Evolutionary conservation across 2,329 filamentous ascomycete genomes (phyloP), one percentile per base, ranked within the genome.

Genomic region (Emydomyces testavorans): DNA sequence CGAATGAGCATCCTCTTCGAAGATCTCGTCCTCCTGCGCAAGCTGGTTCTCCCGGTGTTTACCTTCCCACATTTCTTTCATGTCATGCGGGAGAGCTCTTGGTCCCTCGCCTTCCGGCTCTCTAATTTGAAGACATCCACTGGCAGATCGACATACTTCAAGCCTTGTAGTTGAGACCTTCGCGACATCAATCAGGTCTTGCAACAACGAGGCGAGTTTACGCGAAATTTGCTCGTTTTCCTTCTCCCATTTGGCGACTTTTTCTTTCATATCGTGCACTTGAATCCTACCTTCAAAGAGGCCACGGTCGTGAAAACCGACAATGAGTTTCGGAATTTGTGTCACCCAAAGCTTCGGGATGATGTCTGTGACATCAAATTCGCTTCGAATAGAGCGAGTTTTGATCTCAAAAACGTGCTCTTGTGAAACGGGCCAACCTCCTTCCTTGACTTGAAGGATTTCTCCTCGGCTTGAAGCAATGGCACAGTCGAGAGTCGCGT

Each of bases 271-370:
- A 26, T 43, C 40, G 13, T 43, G 11, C n/a, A 43, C 15, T n/a
- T 24, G 16, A n/a, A 43, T n/a, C n/a, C n/a, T 32, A n/a, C 31
- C 35, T n/a, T n/a, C 35, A 37, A 37, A 37, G 15, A 37, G 20
- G n/a, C 35, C 35, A n/a, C 35, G 35, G 10, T n/a, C 11, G 16
- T 37, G 35, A 6, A 37, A 37, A 7, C 35, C 74, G 18, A 76
- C 54, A 24, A 77, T 59, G 50, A 77, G 72, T 46, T 71, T 73
- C 0, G 71, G 66, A 23, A 71, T 70, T 52, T 76, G 74, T 15
- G 65, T 60, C 13, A 74, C 26, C 73, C 73, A 78, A 6, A 77
- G 61, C 4, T 66, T 60, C 2, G 67, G 67, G 20, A 71, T 55
- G 44, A 73, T 62, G 10, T 72, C 66, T 3, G 48, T 52, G 46